Evolutionary conservation across 2,329 filamentous ascomycete species (phyloP).

Genomic region (Rutstroemia sp.): DNA sequence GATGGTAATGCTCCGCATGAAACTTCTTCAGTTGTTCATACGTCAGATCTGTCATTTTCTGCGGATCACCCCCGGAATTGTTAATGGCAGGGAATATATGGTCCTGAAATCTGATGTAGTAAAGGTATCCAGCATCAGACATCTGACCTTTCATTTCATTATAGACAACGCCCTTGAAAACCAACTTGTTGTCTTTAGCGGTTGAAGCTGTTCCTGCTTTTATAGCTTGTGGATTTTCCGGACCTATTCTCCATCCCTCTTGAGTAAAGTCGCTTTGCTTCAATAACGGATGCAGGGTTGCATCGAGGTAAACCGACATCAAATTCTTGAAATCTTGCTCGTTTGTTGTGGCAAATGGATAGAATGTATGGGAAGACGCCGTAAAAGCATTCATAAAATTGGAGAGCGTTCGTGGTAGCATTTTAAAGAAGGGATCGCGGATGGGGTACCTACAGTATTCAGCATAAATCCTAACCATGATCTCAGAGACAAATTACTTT

Average conservation of each 20-base stretch:
- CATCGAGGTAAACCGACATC: constrained; percentile 93
- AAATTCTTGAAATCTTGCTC: constrained; percentile 91
- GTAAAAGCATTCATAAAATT: constrained; percentile 99
- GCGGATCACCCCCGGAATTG: constrained; percentile 93
- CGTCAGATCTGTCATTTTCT: constrained; percentile 92
- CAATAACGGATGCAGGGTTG: constrained; percentile 81
- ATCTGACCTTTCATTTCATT: constrained; percentile 99
- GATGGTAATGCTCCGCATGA: constrained; percentile 90
- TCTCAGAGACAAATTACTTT: constrained; percentile 50
- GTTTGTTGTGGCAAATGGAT: constrained; percentile 97
- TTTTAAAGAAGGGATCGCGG: constrained; percentile 98
- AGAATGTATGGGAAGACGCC: constrained; percentile 91
- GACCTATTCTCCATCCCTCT: constrained; percentile 93
- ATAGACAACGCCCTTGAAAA: constrained; percentile 97
- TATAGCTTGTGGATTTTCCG: constrained; percentile 65
- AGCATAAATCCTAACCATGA: constrained; percentile 19
- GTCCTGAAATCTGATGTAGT: constrained; percentile 92
- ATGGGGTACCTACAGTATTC: constrained; percentile 72
- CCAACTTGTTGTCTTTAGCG: constrained; percentile 56
- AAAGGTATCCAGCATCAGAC: constrained; percentile 93
- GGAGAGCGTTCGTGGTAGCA: constrained; percentile 94
- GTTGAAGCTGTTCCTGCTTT: constrained; percentile 35
- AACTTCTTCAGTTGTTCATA: constrained; percentile 84
- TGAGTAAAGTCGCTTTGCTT: constrained; percentile 91
- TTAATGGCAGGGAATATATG: constrained; percentile 90